phyloP scores from a whole-genome alignment of 1,284 basidiomycete genomes.

The Sanghuangporus sanghuang region DNA sequence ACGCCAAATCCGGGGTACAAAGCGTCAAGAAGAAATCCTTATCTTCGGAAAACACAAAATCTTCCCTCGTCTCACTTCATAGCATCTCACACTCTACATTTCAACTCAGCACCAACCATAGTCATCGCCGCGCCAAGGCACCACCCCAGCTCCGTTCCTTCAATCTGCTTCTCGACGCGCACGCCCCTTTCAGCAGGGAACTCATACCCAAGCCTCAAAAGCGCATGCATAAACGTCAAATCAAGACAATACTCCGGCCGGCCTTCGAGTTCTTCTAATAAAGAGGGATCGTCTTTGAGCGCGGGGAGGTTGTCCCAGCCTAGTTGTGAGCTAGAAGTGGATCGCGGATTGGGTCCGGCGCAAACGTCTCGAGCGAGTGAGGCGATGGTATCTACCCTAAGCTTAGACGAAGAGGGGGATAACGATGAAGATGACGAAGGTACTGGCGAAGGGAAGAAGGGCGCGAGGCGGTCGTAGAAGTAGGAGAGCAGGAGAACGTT shows the following conservation, averaged over 20 bases:
- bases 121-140: constrained; percentile 81
- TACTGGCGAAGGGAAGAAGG: constrained; percentile 51
- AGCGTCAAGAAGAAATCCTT: too few species aligned
- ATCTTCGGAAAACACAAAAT: too few species aligned
- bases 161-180: constrained; percentile 83
- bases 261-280: constrained; percentile 74
- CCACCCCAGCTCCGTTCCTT: constrained; percentile 94
- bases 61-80: not conserved
- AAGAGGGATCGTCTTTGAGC: constrained; percentile 32
- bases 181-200: constrained; percentile 65
- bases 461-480: constrained; percentile 92
- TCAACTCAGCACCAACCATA: constrained; percentile 60
- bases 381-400: constrained; percentile 62
- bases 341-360: constrained; percentile 60
- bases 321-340: constrained; percentile 40
- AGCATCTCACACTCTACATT: constrained; percentile 33
- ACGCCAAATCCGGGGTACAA: too few species aligned
- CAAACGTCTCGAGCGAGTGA: constrained; percentile 70
- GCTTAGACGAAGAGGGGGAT: constrained; percentile 17
- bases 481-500: constrained; percentile 88
- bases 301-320: not conserved
- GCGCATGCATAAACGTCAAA: constrained; percentile 89
- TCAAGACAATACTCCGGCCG: constrained; percentile 95
- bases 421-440: constrained; percentile 17
- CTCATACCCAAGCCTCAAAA: constrained; percentile 84